Evolutionary conservation across 306 rosid genomes (phyloP).

Genomic region (Arachis stenosperma): DNA sequence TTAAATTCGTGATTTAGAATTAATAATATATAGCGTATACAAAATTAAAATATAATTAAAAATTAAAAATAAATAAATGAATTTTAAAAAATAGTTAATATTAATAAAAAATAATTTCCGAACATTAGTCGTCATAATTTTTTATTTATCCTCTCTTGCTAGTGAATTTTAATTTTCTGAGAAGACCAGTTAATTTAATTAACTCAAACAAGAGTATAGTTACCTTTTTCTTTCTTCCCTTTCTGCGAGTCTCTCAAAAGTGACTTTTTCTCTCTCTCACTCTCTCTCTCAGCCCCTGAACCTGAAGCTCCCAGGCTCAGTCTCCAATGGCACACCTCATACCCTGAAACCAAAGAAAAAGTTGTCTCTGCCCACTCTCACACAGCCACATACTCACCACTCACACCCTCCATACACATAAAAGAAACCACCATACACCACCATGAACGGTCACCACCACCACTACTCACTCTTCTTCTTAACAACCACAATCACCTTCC

Average conservation of each 20-base stretch:
- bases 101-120: too few relatives aligned
- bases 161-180: too few relatives aligned
- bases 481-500: neutral
- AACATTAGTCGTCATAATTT: too few relatives aligned
- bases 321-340: slow-evolving; percentile 68
- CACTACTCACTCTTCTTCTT: neutral
- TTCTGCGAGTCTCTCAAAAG: slow-evolving; percentile 8
- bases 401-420: too few relatives aligned
- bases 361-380: neutral
- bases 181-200: too few relatives aligned
- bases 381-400: neutral
- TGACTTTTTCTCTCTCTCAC: neutral
- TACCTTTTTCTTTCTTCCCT: slow-evolving; percentile 54
- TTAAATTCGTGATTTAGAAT: too few relatives aligned
- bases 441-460: neutral
- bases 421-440: slow-evolving; percentile 37
- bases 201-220: too few relatives aligned
- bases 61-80: too few relatives aligned
- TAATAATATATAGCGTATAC: too few relatives aligned
- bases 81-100: too few relatives aligned
- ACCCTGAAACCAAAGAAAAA: slow-evolving; percentile 30
- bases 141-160: too few relatives aligned
- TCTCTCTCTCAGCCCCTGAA: slow-evolving; percentile 13
- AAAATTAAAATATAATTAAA: too few relatives aligned
- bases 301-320: slow-evolving; percentile 45